Evolutionary conservation across 495 filamentous ascomycete species (phyloP).

Genomic region (Hypoxylon lienhwacheense): DNA sequence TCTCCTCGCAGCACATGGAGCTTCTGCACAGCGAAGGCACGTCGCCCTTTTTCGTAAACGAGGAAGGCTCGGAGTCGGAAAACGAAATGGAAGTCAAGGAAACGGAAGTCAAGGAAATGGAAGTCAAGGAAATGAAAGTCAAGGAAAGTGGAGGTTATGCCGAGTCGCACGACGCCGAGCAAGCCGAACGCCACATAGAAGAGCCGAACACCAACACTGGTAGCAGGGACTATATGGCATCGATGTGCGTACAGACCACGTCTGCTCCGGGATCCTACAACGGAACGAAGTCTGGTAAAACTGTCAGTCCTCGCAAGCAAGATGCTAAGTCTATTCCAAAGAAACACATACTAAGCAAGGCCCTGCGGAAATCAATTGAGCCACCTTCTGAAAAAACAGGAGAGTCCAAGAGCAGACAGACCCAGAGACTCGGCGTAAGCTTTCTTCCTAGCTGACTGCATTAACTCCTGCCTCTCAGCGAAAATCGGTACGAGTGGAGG

Average conservation of each 20-base stretch:
- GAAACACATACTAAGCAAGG: conserved; percentile 30
- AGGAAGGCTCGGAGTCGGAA: conserved; percentile 29
- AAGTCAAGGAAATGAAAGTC: conserved; percentile 2
- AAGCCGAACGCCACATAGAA: conserved; percentile 48
- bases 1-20: conserved; percentile 57
- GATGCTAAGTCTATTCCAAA: too few relatives aligned
- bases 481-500: background rate
- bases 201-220: background rate
- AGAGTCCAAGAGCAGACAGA: conserved; percentile 3
- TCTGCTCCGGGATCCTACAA: too few relatives aligned
- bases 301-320: too few relatives aligned
- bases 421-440: conserved; percentile 40
- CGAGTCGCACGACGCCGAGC: conserved; percentile 70
- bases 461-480: background rate
- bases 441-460: background rate
- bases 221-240: too few relatives aligned
- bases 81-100: conserved; percentile 22
- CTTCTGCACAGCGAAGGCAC: conserved; percentile 54
- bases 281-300: too few relatives aligned
- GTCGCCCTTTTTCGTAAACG: conserved; percentile 56
- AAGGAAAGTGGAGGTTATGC: too few relatives aligned
- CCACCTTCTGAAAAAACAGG: background rate
- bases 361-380: background rate
- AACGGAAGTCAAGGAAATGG: conserved; percentile 34
- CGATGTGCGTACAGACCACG: too few relatives aligned